Base-by-base conservation (phyloP, 768 basidiomycete species). In the Agaricus subrufescens region DNA sequence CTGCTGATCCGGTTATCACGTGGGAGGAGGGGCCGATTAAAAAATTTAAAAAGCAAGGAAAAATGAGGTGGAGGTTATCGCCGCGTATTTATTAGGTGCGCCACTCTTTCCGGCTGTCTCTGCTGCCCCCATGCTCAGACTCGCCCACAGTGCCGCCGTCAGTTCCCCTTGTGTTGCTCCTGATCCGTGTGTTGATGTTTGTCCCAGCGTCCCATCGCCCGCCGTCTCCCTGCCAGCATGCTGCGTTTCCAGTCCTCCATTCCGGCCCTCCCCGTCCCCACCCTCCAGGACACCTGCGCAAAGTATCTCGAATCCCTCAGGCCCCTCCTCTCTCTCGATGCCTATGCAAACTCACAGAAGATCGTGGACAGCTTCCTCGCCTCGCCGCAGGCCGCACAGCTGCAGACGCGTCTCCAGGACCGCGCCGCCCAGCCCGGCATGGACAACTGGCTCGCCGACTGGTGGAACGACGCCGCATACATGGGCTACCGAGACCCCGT, bases 391-490 rank as follows among this genome's bases (percentile, higher is more conserved):
- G 85, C 84, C 1, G 76, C 79, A 14, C 81, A 84, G 54, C 80
- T 98, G 11, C 96, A 98, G 72, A 69, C 74, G 37, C 78, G 97
- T 2, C 78, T 98, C 34, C 78, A 91, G 66, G 77, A 81, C 23
- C 82, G 94, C 1, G 93, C 94, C 0, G 75, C 77, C 0, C 76
- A 83, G 26, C 80, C 82, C 1, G 69, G 70, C 15, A 69, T 73
- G 51, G 75, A 74, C 63, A 94, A 80, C 74, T 99, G 97, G 97
- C 78, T 99, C n/a, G 80, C 82, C 46, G 93, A 96, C 50, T 99
- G 97, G 97, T 99, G 96, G 96, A 95, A 98, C 71, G 92, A 97
- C 37, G 82, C 70, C 4, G 95, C 95, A 15, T 91, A 90, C 67
- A 86, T 92, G 87, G 87, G 75, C 5, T 91, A 91, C 66, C 81